These are phyloP conservation scores for Floccularia luteovirens DNA, from an alignment of 768 basidiomycete species.

Conservation along the genomic window DNA sequence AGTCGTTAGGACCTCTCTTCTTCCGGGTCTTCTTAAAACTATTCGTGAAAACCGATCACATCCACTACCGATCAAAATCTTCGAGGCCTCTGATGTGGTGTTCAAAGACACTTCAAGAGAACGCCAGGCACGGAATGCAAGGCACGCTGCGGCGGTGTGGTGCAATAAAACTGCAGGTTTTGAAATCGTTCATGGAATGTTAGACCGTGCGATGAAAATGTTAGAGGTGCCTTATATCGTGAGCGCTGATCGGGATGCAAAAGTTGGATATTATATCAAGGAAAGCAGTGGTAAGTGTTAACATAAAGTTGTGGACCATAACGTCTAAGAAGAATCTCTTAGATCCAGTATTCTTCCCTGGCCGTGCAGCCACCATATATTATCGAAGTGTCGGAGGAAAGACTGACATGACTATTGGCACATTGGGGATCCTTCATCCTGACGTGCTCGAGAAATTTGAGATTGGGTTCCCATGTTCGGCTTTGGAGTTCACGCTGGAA, in stretches of 20 bases:
- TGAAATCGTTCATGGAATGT: slow-evolving; percentile 90
- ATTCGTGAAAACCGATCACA: slow-evolving; percentile 95
- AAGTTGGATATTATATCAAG: slow-evolving; percentile 87
- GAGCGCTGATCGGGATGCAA: slow-evolving; percentile 43
- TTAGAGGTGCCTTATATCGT: slow-evolving; percentile 81
- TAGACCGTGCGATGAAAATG: slow-evolving; percentile 95
- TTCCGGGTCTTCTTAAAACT: slow-evolving; percentile 95
- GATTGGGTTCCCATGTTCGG: slow-evolving; percentile 90
- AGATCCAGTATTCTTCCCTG: slow-evolving; percentile 96
- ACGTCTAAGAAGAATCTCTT: not conserved
- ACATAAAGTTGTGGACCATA: not conserved
- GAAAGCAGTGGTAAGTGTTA: slow-evolving; percentile 67
- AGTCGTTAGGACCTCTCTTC: slow-evolving; percentile 91
- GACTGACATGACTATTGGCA: slow-evolving; percentile 73
- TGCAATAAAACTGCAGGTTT: slow-evolving; percentile 97
- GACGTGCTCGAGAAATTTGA: slow-evolving; percentile 89
- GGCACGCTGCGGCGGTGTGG: slow-evolving; percentile 88
- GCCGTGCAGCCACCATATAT: slow-evolving; percentile 87
- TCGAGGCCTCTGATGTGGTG: slow-evolving; percentile 91
- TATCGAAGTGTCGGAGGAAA: slow-evolving; percentile 49
- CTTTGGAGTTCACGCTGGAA: slow-evolving; percentile 89
- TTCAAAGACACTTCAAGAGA: slow-evolving; percentile 77
- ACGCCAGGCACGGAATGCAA: slow-evolving; percentile 80
- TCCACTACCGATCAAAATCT: slow-evolving; percentile 85
- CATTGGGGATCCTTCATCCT: slow-evolving; percentile 92